Conservation (phyloP, 306 rosid species). For the Erythrophleum fordii region DNA sequence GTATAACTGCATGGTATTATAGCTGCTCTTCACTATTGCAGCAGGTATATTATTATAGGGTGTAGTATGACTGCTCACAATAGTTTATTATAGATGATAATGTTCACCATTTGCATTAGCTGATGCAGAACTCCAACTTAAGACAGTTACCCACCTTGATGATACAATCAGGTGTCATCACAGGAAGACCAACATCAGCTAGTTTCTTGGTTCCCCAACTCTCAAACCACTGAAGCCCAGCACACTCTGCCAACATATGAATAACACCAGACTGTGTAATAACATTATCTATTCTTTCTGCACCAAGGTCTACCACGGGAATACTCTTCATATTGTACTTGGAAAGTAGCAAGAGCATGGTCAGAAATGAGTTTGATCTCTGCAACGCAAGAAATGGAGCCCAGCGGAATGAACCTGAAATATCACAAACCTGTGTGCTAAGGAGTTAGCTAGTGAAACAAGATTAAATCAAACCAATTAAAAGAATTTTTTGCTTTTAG, state of each 20-base stretch:
- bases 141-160: constrained; percentile 59
- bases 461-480: constrained; percentile 11
- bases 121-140: constrained; percentile 14
- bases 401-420: constrained; percentile 93
- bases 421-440: constrained; percentile 73
- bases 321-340: constrained; percentile 91
- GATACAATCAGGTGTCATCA: constrained; percentile 53
- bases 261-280: constrained; percentile 84
- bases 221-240: constrained; percentile 96
- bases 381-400: constrained; percentile 93
- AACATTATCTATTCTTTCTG: constrained; percentile 73
- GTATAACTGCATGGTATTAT: background rate
- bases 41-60: background rate
- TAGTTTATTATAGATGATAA: background rate
- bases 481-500: background rate
- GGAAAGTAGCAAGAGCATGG: constrained; percentile 87
- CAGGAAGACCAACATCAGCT: constrained; percentile 78
- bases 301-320: constrained; percentile 80
- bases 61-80: background rate
- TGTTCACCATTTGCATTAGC: background rate
- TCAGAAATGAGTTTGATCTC: constrained; percentile 74
- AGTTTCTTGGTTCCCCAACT: constrained; percentile 88
- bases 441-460: constrained; percentile 26
- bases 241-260: constrained; percentile 86
- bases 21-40: background rate